These are phyloP conservation scores for Pascua guehoae DNA, from an alignment of 1,284 basidiomycete species.

Conservation along the genomic window DNA sequence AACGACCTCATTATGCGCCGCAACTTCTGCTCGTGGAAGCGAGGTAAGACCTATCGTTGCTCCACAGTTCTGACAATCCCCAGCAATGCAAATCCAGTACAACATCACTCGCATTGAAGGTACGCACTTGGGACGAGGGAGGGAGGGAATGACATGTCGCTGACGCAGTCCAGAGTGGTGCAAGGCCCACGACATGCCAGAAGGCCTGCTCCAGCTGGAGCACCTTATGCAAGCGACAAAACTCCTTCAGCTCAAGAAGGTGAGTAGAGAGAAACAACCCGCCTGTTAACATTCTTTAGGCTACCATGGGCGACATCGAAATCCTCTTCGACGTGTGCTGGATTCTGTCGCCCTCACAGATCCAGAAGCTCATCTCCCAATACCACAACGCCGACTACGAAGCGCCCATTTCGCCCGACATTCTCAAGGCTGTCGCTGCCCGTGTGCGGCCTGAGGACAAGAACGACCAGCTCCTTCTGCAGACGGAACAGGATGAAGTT, in stretches of 20 bases:
- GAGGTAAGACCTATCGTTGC: constrained; percentile 59
- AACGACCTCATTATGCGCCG: constrained; percentile 98
- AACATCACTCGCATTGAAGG: constrained; percentile 93
- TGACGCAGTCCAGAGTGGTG: constrained; percentile 59
- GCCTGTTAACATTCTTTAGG: constrained; percentile 52
- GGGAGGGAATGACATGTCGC: constrained; percentile 52
- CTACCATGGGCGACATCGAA: constrained; percentile 88
- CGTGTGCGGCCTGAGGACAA: constrained; percentile 90
- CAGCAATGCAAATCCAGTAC: constrained; percentile 99
- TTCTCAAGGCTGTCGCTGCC: constrained; percentile 90
- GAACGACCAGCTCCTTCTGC: constrained; percentile 87
- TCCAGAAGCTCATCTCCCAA: constrained; percentile 96
- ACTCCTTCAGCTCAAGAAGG: constrained; percentile 96
- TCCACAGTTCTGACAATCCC: background rate
- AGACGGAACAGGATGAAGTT: constrained; percentile 92
- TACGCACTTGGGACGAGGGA: constrained; percentile 10
- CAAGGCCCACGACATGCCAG: constrained; percentile 98
- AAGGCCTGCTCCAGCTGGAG: constrained; percentile 94
- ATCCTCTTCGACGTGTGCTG: constrained; percentile 99
- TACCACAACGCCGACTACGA: constrained; percentile 92
- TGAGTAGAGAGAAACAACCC: constrained; percentile 39
- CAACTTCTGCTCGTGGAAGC: constrained; percentile 99
- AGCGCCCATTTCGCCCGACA: constrained; percentile 95
- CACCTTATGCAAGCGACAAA: constrained; percentile 99
- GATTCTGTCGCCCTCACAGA: constrained; percentile 99